Conservation (phyloP, 768 basidiomycete species). For the Termitomyces sp. region DNA sequence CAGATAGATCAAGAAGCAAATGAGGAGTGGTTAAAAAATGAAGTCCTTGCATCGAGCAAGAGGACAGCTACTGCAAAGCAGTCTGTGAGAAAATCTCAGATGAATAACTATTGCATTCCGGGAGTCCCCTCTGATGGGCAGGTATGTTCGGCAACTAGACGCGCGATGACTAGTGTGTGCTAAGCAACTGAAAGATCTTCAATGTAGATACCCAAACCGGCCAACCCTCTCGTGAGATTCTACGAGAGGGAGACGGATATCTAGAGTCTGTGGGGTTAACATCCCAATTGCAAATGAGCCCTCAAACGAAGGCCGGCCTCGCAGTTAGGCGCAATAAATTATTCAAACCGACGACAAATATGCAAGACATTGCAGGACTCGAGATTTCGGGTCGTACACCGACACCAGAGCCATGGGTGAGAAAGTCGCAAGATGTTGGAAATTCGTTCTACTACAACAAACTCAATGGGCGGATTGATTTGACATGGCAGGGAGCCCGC, state of each 20-base stretch:
- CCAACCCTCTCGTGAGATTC: slow-evolving; percentile 77
- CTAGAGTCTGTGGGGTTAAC: slow-evolving; percentile 53
- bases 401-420: slow-evolving; percentile 82
- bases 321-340: slow-evolving; percentile 36
- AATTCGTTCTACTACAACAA: slow-evolving; percentile 75
- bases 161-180: background rate
- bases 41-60: slow-evolving; percentile 28
- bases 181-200: slow-evolving; percentile 59
- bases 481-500: slow-evolving; percentile 53
- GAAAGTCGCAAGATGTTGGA: slow-evolving; percentile 76
- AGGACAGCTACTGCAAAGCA: slow-evolving; percentile 26
- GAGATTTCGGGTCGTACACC: slow-evolving; percentile 55
- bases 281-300: slow-evolving; percentile 49
- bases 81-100: slow-evolving; percentile 29
- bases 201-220: slow-evolving; percentile 90
- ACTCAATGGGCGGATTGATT: slow-evolving; percentile 57
- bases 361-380: slow-evolving; percentile 46
- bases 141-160: slow-evolving; percentile 38
- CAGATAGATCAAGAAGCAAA: slow-evolving; percentile 37
- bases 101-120: slow-evolving; percentile 88
- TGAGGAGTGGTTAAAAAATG: slow-evolving; percentile 50
- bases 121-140: slow-evolving; percentile 77
- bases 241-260: slow-evolving; percentile 63
- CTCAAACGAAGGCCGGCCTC: slow-evolving; percentile 45
- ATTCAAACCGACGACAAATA: slow-evolving; percentile 29